Conservation (phyloP, 2,329 filamentous ascomycete species). For the Aaosphaeria pasadenensis region DNA sequence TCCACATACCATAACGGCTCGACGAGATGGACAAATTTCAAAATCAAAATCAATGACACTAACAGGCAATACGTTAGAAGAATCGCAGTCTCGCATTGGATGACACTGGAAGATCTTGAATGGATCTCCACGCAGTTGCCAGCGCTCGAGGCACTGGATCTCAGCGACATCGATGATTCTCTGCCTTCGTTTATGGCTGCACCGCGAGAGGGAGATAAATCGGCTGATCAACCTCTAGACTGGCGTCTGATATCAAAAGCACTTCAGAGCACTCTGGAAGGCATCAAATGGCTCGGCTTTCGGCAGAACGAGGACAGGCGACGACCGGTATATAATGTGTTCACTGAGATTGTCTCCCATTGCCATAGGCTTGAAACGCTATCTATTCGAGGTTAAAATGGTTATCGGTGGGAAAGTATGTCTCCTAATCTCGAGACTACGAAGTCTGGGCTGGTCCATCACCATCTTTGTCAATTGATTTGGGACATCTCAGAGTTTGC, state of each 20-base stretch:
- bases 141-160: slow-evolving; percentile 14
- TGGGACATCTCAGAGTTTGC: slow-evolving; percentile 1
- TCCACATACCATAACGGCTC: slow-evolving; percentile 7
- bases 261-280: not conserved
- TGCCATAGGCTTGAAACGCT: slow-evolving; percentile 14
- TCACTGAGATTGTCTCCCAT: not conserved
- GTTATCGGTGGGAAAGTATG: not conserved
- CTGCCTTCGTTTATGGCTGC: not conserved
- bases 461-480: slow-evolving; percentile 14
- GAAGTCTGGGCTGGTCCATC: not conserved
- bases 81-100: slow-evolving; percentile 24
- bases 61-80: slow-evolving; percentile 13
- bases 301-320: not conserved
- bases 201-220: not conserved
- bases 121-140: slow-evolving; percentile 16
- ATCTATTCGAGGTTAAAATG: slow-evolving; percentile 13
- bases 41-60: slow-evolving; percentile 1
- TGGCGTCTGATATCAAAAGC: slow-evolving; percentile 18
- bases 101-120: slow-evolving; percentile 14
- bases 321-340: not conserved
- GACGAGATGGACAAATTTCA: slow-evolving; percentile 17
- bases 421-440: not conserved
- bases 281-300: not conserved
- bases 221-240: not conserved
- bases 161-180: slow-evolving; percentile 8